Evolutionary conservation across 2,329 filamentous ascomycete species (phyloP).

Genomic region (Zymoseptoria ardabiliae): DNA sequence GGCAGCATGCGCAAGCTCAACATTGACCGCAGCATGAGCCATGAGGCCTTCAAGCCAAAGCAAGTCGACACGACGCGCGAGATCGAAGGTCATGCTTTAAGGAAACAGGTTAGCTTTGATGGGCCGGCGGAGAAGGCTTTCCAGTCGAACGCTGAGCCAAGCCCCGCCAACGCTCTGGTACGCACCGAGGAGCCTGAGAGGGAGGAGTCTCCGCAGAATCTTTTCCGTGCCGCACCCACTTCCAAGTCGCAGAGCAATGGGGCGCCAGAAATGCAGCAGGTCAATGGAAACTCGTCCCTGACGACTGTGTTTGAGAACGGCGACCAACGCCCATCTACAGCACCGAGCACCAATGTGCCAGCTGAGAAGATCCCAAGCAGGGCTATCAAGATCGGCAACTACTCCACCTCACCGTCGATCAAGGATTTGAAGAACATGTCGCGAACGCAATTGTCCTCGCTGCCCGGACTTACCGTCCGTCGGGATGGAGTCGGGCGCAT

Average conservation of each 20-base stretch:
- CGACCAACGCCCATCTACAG: conserved; percentile 22
- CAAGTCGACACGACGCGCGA: conserved; percentile 16
- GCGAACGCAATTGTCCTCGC: conserved; percentile 65
- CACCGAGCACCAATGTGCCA: conserved; percentile 14
- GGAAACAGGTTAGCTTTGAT: conserved; percentile 91
- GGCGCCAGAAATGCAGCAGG: conserved; percentile 59
- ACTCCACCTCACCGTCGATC: conserved; percentile 76
- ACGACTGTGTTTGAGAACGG: conserved; percentile 71
- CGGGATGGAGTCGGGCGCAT: conserved; percentile 75
- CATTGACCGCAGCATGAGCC: conserved; percentile 81
- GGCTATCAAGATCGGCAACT: conserved; percentile 55
- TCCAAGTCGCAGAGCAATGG: conserved; percentile 32
- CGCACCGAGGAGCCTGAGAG: conserved; percentile 35
- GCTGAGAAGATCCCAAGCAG: conserved; percentile 11
- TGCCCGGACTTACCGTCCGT: conserved; percentile 72
- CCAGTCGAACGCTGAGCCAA: conserved; percentile 32
- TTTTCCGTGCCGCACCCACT: conserved; percentile 42
- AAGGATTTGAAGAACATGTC: conserved; percentile 74
- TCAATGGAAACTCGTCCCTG: conserved; percentile 45
- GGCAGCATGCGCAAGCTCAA: conserved; percentile 81
- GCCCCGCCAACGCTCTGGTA: conserved; percentile 41
- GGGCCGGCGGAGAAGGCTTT: conserved; percentile 44
- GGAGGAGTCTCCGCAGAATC: conserved; percentile 45
- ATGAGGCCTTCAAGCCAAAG: conserved; percentile 48
- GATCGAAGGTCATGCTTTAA: conserved; percentile 36